Base-by-base conservation (phyloP, 1,284 basidiomycete species). In the Schizophyllum commune region DNA sequence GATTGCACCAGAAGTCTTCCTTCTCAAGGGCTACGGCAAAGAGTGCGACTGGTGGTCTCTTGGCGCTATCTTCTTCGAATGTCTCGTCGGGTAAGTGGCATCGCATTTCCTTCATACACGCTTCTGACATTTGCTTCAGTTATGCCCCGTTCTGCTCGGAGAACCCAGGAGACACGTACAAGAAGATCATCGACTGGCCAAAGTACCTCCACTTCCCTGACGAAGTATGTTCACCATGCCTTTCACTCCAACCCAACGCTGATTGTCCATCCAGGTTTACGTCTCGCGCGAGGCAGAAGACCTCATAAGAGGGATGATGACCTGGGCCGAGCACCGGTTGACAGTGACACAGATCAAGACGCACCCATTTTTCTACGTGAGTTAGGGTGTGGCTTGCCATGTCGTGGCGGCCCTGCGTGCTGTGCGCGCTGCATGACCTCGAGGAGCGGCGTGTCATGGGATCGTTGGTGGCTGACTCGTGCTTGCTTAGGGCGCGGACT, bases 41-140 rank as follows among this genome's bases (percentile, higher is more conserved):
- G 96, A 98, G 75, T 97, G 95, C 71, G 96, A 98, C 74, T 98
- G 95, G 95, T 98, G 95, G 95, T 95, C 92, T 51, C 77, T 96
- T 57, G 93, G 96, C 11, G 95, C 96, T 3, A 98, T 98, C 75
- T 98, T 96, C 90, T 98, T 96, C 71, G 96, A 98, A 74, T 98
- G 96, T 75, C 81, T 98, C 22, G 95, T 98, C 68, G 94, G 94
- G 65, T 96, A 15, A 19, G 53, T 32, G 17, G n/a, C 1, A 11
- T 11, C 34, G 7, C 22, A 5, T 7, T 20, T 56, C 8, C 8
- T 19, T 4, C 5, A 15, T 5, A 13, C 3, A 3, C 53, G 11
- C 5, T 13, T 32, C 34, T 39, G 15, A 54, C 56, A 21, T 55
- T 52, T 32, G 34, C 32, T 98, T 3, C 68, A 96, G 94, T 65